Evolutionary conservation across 495 filamentous ascomycete genomes (phyloP), one percentile per base, ranked within the genome.

Genomic region (Aspergillus leporis): DNA sequence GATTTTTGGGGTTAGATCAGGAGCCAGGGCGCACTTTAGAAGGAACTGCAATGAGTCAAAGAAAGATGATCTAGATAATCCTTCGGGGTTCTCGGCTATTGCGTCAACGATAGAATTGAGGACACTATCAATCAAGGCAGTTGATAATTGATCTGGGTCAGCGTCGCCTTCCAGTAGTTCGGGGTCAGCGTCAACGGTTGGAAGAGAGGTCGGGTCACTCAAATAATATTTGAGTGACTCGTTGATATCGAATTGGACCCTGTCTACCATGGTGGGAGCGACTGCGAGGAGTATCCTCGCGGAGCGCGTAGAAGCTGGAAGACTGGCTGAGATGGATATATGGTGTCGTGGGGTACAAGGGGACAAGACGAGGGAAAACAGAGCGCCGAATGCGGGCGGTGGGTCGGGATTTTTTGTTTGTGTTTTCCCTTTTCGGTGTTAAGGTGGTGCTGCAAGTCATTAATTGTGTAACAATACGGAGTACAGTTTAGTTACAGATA

Each of bases 21-120:
- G 85, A 72, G 77, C 84, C 79, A 85, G 84, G 70, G 85, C 91
- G 81, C 87, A 98, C 94, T 98, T 98, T 75, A 99, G 80, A 38
- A 99, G 77, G 68, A 96, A 95, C 67, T 97, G 93, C 53, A 99
- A 74, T 40, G 93, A 93, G 77, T 99, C 95, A 73, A 97, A 91
- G 56, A 85, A 81, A 10, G 85, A 85, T 62, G 87, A 82, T 72
- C 85, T 86, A 43, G 84, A 86, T 51, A 99, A 87, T 54, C 89
- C 88, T 66, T 96, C 94, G 28, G 93, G 92, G 66, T 88, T 93
- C 64, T 91, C 91, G 19, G 94, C 93, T 16, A 99, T 85, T 0
- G 90, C 88, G 75, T 99, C 95, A 51, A 97, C 87, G 55, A 99
- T 96, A 12, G 90, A 88, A 66, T 99, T 96, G 60, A 97, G 77